phyloP scores from a whole-genome alignment of 2,329 filamentous ascomycete species.

The Aureobasidium musti region DNA sequence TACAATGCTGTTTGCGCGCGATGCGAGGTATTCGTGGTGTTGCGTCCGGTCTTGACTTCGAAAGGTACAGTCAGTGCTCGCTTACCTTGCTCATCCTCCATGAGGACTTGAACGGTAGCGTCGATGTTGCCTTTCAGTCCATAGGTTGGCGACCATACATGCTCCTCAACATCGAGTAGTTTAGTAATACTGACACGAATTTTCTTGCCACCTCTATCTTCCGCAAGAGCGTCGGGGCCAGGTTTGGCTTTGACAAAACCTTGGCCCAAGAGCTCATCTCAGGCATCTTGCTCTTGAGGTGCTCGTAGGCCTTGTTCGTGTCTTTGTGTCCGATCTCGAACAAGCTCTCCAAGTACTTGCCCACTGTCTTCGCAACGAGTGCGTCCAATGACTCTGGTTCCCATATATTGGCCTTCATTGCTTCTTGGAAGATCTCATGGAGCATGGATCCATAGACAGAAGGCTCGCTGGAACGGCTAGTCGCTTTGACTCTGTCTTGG shows the following conservation, averaged over 20 bases:
- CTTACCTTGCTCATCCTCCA: slow-evolving; percentile 67
- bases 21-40: slow-evolving; percentile 74
- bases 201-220: slow-evolving; percentile 74
- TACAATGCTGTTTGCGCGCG: slow-evolving; percentile 94
- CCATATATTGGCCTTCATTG: slow-evolving; percentile 81
- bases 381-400: slow-evolving; percentile 65
- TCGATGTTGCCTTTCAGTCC: slow-evolving; percentile 97
- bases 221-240: slow-evolving; percentile 69
- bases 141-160: slow-evolving; percentile 97
- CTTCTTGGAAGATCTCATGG: slow-evolving; percentile 93
- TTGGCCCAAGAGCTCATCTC: slow-evolving; percentile 82
- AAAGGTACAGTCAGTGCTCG: slow-evolving; percentile 82
- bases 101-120: slow-evolving; percentile 86
- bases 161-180: slow-evolving; percentile 93
- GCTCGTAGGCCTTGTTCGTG: slow-evolving; percentile 69
- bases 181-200: slow-evolving; percentile 86
- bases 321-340: slow-evolving; percentile 78
- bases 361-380: slow-evolving; percentile 68
- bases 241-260: slow-evolving; percentile 70
- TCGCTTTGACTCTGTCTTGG: slow-evolving; percentile 92
- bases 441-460: slow-evolving; percentile 92
- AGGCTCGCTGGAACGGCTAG: slow-evolving; percentile 73
- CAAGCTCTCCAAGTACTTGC: slow-evolving; percentile 80
- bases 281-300: slow-evolving; percentile 79
- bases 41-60: slow-evolving; percentile 92